These are phyloP conservation scores for Coprinopsis strossmayeri DNA, from an alignment of 768 basidiomycete genomes.

Conservation along the genomic window DNA sequence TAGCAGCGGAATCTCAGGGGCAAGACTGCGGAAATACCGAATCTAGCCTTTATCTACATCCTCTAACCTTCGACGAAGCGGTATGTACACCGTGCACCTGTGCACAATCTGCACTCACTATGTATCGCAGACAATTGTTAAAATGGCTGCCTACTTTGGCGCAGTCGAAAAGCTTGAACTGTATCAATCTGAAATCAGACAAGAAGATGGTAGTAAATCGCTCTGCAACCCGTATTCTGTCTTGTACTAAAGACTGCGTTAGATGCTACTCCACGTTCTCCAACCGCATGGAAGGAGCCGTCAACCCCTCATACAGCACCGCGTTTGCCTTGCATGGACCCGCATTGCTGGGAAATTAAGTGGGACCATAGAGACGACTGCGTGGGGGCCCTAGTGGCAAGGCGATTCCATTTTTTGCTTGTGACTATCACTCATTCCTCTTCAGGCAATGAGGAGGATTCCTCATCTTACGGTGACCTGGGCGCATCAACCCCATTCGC, in stretches of 20 bases:
- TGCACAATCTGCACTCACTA: not conserved
- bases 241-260: not conserved
- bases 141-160: slow-evolving; percentile 56
- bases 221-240: too few relatives aligned
- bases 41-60: slow-evolving; percentile 42
- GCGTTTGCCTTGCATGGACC: slow-evolving; percentile 51
- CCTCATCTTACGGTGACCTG: slow-evolving; percentile 73
- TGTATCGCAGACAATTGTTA: slow-evolving; percentile 38
- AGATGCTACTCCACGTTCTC: not conserved
- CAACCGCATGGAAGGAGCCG: slow-evolving; percentile 14
- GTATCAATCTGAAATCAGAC: slow-evolving; percentile 17
- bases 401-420: slow-evolving; percentile 4
- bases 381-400: slow-evolving; percentile 63
- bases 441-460: slow-evolving; percentile 60
- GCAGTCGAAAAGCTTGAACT: slow-evolving; percentile 48
- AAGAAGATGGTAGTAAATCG: slow-evolving; percentile 3
- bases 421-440: not conserved
- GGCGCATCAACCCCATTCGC: slow-evolving; percentile 52
- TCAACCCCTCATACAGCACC: slow-evolving; percentile 53
- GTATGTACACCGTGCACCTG: slow-evolving; percentile 23
- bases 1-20: slow-evolving; percentile 26
- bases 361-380: slow-evolving; percentile 76
- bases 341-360: slow-evolving; percentile 68
- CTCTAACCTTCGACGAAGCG: slow-evolving; percentile 54
- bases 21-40: slow-evolving; percentile 15